A percentile compares a stretch with the other conserved stretches of the same genome.
phyloP scores from a whole-genome alignment of 2,329 filamentous ascomycete species.

The Macrophomina phaseolina region DNA sequence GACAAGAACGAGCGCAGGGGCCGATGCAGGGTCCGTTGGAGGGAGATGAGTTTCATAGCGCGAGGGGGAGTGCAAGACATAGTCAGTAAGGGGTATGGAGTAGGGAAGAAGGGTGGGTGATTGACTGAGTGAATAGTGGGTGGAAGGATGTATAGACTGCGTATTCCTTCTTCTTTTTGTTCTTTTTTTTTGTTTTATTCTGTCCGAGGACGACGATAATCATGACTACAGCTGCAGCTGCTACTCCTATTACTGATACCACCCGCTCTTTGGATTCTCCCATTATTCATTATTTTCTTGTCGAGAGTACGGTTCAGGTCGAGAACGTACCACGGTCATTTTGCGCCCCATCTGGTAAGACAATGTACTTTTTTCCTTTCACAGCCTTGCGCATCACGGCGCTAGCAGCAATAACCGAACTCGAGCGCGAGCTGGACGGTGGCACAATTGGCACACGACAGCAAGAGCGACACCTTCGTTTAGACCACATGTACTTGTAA shows the following conservation, averaged over 20 bases:
- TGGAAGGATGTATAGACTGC: no score
- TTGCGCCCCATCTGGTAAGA: background rate
- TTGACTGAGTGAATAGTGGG: no score
- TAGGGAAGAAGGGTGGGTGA: no score
- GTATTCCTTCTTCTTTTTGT: background rate
- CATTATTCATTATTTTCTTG: background rate
- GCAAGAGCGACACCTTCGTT: background rate
- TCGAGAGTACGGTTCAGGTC: background rate
- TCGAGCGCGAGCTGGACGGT: background rate
- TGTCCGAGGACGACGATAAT: background rate
- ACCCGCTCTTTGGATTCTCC: slow-evolving; percentile 8
- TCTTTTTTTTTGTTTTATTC: background rate
- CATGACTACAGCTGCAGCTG: background rate
- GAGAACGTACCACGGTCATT: background rate
- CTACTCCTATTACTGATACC: slow-evolving; percentile 3
- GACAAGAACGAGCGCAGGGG: no score
- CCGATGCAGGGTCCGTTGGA: no score
- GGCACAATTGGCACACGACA: no score
- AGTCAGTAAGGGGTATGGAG: background rate
- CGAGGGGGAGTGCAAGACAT: background rate
- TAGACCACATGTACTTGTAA: background rate
- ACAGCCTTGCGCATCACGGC: background rate
- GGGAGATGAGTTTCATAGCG: background rate
- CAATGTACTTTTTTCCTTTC: background rate
- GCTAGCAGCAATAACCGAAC: background rate